These are phyloP conservation scores for Suillus subluteus DNA, from an alignment of 768 basidiomycete genomes.

Conservation along the genomic window DNA sequence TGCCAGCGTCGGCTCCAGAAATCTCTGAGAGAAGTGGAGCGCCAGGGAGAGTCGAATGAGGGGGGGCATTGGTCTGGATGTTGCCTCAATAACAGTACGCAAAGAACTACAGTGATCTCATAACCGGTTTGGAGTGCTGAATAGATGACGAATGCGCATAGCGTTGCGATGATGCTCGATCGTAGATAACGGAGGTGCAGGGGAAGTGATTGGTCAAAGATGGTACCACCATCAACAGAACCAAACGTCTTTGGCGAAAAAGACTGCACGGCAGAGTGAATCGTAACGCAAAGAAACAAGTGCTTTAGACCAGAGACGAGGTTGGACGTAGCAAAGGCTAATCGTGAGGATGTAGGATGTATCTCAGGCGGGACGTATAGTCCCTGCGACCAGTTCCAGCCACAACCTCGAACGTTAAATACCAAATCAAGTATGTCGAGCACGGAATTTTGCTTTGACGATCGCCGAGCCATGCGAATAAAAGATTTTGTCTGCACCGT, in stretches of 20 bases:
- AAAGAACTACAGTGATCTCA: conserved; percentile 25
- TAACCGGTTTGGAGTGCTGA: conserved; percentile 43
- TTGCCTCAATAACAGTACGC: conserved; percentile 33
- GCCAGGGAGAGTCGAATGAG: conserved; percentile 37
- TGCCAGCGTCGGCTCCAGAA: conserved; percentile 47
- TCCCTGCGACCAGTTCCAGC: conserved; percentile 60
- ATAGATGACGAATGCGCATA: conserved; percentile 49
- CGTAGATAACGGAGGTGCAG: conserved; percentile 33
- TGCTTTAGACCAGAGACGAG: conserved; percentile 37
- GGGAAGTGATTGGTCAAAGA: conserved; percentile 38
- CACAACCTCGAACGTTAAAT: conserved; percentile 56
- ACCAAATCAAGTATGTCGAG: conserved; percentile 53
- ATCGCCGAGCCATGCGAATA: conserved; percentile 13
- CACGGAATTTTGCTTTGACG: neutral
- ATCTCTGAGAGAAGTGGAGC: conserved; percentile 37
- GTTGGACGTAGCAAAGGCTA: conserved; percentile 41
- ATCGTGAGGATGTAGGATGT: conserved; percentile 41
- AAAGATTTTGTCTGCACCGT: conserved; percentile 16
- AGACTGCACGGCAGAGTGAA: conserved; percentile 51
- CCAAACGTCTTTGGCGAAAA: conserved; percentile 43
- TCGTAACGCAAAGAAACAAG: conserved; percentile 44
- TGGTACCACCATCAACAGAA: conserved; percentile 25
- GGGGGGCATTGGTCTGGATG: conserved; percentile 38
- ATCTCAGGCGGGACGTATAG: conserved; percentile 38
- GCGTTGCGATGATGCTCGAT: conserved; percentile 47